Percentiles rank a stretch among this genome's conserved stretches.
Evolutionary conservation across 176 grass and related monocot species (phyloP).

Genomic region (Cenchrus americanus): DNA sequence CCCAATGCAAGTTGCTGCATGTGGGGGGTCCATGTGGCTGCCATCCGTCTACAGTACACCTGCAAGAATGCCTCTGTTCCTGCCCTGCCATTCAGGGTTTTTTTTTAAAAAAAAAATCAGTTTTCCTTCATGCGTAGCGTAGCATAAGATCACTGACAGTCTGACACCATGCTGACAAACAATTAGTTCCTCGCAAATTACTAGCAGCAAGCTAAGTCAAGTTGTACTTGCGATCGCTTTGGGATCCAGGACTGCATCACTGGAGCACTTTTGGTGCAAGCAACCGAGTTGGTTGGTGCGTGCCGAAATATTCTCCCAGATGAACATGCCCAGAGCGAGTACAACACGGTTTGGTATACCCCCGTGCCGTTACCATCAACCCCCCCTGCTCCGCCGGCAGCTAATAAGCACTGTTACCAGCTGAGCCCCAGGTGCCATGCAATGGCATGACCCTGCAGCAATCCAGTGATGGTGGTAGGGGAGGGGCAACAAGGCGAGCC

Average conservation of each 20-base stretch:
- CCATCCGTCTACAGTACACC: background rate
- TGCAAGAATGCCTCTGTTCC: slow-evolving; percentile 13
- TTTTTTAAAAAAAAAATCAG: background rate
- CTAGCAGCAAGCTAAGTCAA: slow-evolving; percentile 11
- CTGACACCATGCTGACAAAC: slow-evolving; percentile 6
- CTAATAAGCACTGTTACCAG: slow-evolving; percentile 35
- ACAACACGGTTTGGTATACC: background rate
- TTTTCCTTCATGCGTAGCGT: background rate
- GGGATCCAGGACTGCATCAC: slow-evolving; percentile 42
- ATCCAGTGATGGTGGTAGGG: background rate
- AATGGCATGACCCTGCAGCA: slow-evolving; percentile 7
- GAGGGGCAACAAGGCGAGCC: background rate
- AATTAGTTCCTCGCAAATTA: background rate
- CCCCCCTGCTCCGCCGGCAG: slow-evolving; percentile 35
- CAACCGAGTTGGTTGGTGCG: slow-evolving; percentile 46
- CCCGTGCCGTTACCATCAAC: background rate
- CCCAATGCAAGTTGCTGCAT: slow-evolving; percentile 35
- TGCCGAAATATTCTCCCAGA: slow-evolving; percentile 40
- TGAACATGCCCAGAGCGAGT: slow-evolving; percentile 9
- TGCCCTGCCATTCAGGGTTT: background rate
- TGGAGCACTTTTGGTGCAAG: slow-evolving; percentile 41
- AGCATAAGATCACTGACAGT: background rate
- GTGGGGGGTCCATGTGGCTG: slow-evolving; percentile 42
- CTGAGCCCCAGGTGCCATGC: background rate
- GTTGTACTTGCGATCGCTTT: slow-evolving; percentile 26